Evolutionary conservation across 2,329 filamentous ascomycete genomes (phyloP).

Genomic region (Cercospora sp.): DNA sequence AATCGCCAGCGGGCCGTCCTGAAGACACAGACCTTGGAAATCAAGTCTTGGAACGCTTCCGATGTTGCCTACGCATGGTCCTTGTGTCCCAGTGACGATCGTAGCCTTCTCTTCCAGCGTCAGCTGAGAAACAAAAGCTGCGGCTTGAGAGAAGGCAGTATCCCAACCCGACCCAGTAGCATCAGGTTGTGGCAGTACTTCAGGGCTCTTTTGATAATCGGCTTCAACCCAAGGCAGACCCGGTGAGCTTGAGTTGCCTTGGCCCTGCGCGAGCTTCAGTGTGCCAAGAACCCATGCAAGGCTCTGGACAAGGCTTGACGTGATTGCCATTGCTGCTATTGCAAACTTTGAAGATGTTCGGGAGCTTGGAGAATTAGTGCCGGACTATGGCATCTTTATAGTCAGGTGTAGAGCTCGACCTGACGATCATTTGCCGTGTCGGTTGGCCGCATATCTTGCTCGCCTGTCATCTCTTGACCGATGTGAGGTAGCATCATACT

Average conservation of each 20-base stretch:
- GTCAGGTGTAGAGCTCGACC: background rate
- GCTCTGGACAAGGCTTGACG: background rate
- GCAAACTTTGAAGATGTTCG: background rate
- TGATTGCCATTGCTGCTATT: background rate
- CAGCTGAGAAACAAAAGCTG: constrained; percentile 38
- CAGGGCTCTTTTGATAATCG: constrained; percentile 9
- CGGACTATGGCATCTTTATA: background rate
- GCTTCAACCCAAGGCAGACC: constrained; percentile 3
- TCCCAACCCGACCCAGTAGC: constrained; percentile 38
- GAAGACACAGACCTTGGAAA: constrained; percentile 78
- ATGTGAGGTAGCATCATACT: background rate
- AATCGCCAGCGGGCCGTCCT: constrained; percentile 83
- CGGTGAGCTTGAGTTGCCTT: constrained; percentile 7
- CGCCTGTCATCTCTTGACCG: background rate
- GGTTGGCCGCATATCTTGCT: background rate
- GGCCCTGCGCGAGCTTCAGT: background rate
- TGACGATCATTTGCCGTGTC: background rate
- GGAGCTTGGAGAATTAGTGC: background rate
- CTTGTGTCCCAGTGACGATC: constrained; percentile 34
- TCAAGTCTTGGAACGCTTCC: constrained; percentile 53
- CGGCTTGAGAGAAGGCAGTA: constrained; percentile 35
- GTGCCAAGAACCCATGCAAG: background rate
- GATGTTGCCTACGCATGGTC: constrained; percentile 45
- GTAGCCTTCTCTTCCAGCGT: constrained; percentile 38
- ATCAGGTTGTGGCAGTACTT: constrained; percentile 25